Evolutionary conservation across 2,329 filamentous ascomycete species (phyloP), one percentile per base, ranked within the genome.

Genomic region (Phaeosphaeriaceae sp.): DNA sequence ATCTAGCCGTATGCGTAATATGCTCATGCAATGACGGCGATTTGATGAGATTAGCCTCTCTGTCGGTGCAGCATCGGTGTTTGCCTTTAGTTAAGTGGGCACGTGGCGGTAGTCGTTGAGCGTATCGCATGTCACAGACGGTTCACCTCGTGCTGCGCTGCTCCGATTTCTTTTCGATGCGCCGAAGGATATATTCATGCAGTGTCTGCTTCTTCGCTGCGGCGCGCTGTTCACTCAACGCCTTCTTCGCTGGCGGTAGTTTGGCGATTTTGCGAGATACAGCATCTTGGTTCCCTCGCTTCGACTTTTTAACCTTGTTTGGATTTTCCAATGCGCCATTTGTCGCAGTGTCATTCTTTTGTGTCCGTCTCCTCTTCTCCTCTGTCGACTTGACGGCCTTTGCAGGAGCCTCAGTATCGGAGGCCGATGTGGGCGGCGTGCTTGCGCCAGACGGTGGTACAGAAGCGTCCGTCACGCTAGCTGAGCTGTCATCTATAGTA

Each of bases 401-500:
- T 2, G 44, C 29, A 7, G 52, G 37, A 26, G 45, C 43, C 34
- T 68, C 63, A 48, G 48, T 57, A 2, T 64, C 61, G 13, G 54
- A 65, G 5, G 54, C 56, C 8, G 68, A 67, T 0, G 65, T 70
- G n/a, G 64, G 61, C 21, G 65, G 67, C 15, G 68, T 72, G 46
- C 53, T 64, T 18, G 50, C 42, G 30, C 58, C 52, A 18, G 60
- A 60, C 4, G 56, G 44, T 6, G 56, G 50, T 21, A 47, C 48
- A 4, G 60, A 64, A 12, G 42, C 49, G 35, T 62, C 61, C 9
- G 61, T 57, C 5, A 47, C 47, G 4, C 43, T 51, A 8, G 51
- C 50, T 20, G 64, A 66, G 34, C 46, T 61, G n/a, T 64, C 64
- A 32, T 61, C 61, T 2, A 90, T 73, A 2, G 91, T 95, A 2